Evolutionary conservation across 139 green algal species (phyloP).

Genomic region (Nannochloris sp.): DNA sequence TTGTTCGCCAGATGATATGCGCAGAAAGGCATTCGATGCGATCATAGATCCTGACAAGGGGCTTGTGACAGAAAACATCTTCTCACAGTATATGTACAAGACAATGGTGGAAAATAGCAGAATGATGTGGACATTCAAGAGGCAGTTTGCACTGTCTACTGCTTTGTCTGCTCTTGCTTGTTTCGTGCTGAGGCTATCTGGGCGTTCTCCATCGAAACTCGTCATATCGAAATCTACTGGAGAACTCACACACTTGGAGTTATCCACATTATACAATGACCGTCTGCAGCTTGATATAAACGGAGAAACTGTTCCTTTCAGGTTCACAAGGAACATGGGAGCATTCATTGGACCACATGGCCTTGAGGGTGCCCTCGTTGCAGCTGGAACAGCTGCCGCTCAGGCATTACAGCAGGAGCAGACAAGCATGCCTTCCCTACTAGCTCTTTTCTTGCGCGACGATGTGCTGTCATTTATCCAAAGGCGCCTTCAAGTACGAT

Average conservation of each 20-base stretch:
- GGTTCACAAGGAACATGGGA: constrained; percentile 91
- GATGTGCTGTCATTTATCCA: constrained; percentile 36
- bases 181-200: constrained; percentile 75
- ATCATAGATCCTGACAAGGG: constrained; percentile 29
- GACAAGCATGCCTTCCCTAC: constrained; percentile 39
- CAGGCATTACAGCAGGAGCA: constrained; percentile 33
- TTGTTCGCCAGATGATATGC: neutral
- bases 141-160: constrained; percentile 76
- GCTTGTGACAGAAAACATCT: constrained; percentile 86
- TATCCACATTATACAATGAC: constrained; percentile 57
- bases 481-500: constrained; percentile 12
- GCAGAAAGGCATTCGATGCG: constrained; percentile 49
- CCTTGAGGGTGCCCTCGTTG: constrained; percentile 74
- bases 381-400: constrained; percentile 51
- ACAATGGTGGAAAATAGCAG: constrained; percentile 71
- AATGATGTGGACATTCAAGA: constrained; percentile 90
- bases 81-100: constrained; percentile 97
- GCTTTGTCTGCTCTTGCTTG: constrained; percentile 55
- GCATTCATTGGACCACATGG: constrained; percentile 92
- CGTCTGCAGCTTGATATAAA: constrained; percentile 51
- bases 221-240: constrained; percentile 79
- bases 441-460: constrained; percentile 65
- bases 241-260: constrained; percentile 76
- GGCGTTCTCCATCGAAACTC: constrained; percentile 79
- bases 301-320: constrained; percentile 86